phyloP scores from a whole-genome alignment of 169 alveolate species.

The Eimeria acervulina region DNA sequence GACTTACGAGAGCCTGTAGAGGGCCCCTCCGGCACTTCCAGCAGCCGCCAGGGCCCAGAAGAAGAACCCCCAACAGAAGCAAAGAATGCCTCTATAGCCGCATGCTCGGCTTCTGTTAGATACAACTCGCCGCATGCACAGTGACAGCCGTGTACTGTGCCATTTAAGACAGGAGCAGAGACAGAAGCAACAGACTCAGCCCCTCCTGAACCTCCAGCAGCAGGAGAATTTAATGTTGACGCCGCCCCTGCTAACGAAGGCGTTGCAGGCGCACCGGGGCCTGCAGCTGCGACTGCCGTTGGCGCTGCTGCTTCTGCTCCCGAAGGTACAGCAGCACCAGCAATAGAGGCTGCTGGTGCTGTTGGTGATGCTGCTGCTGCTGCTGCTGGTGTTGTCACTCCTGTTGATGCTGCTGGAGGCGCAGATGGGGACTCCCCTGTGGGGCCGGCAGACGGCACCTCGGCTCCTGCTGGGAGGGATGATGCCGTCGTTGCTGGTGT shows the following conservation, averaged over 20 bases:
- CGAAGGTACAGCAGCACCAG: not conserved
- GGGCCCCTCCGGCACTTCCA: not conserved
- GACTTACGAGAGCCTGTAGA: not conserved
- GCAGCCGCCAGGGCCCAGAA: slow-evolving; percentile 22
- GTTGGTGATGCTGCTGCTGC: not conserved
- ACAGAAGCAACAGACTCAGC: not conserved
- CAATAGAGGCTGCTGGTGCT: not conserved
- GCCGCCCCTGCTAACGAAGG: not conserved
- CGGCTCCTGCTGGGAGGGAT: not conserved
- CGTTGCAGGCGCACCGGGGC: not conserved
- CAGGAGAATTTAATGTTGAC: too few relatives aligned
- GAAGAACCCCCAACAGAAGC: not conserved
- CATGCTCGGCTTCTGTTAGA: not conserved
- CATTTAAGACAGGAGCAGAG: not conserved
- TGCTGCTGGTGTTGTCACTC: not conserved
- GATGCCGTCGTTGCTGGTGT: slow-evolving; percentile 18
- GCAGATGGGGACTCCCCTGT: slow-evolving; percentile 6
- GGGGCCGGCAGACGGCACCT: not conserved
- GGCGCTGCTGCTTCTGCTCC: not conserved
- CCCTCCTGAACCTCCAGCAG: not conserved
- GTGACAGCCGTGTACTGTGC: not conserved
- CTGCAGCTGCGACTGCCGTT: not conserved
- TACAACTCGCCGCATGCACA: not conserved
- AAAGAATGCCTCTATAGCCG: not conserved
- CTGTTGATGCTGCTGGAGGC: not conserved